Percentiles rank a stretch among this genome's conserved stretches.
phyloP scores from a whole-genome alignment of 163 green algal species.

The Picocystis sp. region DNA sequence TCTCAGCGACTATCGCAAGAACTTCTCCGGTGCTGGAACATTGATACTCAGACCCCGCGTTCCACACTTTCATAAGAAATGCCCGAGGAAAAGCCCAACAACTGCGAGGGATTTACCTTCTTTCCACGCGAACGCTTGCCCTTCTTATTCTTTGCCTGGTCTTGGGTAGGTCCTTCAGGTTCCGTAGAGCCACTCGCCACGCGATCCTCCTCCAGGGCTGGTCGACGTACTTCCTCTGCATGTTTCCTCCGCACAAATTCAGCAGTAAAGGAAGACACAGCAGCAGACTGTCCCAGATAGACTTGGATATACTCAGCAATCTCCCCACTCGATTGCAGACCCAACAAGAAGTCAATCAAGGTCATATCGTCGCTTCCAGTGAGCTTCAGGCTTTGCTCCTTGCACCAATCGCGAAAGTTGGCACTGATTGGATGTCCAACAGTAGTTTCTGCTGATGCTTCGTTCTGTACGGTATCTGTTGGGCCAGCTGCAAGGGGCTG shows the following conservation, averaged over 20 bases:
- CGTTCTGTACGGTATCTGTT: conserved; percentile 2
- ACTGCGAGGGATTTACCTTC: no score
- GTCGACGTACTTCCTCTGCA: conserved; percentile 18
- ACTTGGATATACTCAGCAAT: conserved; percentile 45
- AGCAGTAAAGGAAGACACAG: conserved; percentile 35
- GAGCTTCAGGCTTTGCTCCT: conserved; percentile 38
- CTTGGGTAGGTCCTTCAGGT: no score
- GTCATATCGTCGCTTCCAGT: conserved; percentile 43
- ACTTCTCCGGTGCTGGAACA: no score
- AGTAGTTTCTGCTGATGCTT: conserved; percentile 10
- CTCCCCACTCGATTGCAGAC: conserved; percentile 40
- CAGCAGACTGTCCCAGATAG: conserved; percentile 36
- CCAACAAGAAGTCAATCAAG: conserved; percentile 56
- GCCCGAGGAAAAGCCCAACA: no score
- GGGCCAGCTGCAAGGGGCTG: no score
- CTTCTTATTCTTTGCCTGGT: no score
- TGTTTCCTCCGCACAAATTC: conserved; percentile 67
- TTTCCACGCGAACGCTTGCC: no score
- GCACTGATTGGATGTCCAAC: background rate
- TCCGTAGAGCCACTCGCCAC: no score
- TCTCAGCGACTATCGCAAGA: no score
- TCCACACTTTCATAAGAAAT: no score
- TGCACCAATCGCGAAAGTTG: conserved; percentile 31
- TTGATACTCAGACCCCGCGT: no score
- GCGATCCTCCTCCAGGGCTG: no score